A percentile compares a stretch with the other conserved stretches of the same genome.
These are phyloP conservation scores for Durusdinium trenchii DNA, from an alignment of 73 alveolate species.

Conservation along the genomic window DNA sequence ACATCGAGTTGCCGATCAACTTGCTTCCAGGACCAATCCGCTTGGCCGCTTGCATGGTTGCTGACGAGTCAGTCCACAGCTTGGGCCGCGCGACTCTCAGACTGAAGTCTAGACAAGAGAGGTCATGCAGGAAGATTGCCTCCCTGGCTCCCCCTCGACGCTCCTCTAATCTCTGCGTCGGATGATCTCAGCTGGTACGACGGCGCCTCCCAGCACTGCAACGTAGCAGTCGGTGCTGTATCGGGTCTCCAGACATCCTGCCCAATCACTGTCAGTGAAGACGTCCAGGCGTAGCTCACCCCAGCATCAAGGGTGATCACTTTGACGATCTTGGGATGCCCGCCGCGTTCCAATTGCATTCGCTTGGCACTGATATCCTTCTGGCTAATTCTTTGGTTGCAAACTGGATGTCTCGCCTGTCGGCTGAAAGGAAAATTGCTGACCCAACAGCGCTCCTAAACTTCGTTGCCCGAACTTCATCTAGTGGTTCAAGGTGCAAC, in stretches of 20 bases:
- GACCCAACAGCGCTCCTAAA: neutral
- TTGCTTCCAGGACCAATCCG: neutral
- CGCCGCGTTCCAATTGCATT: neutral
- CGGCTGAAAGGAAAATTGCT: neutral
- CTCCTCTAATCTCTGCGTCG: neutral
- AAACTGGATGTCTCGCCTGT: neutral
- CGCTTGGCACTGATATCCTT: neutral
- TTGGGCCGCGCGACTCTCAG: neutral
- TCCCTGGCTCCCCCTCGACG: neutral
- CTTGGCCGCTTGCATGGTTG: neutral
- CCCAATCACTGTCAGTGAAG: neutral
- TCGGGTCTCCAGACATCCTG: neutral
- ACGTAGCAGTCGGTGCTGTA: neutral
- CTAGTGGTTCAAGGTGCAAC: neutral
- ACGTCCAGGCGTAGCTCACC: neutral
- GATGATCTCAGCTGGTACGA: neutral
- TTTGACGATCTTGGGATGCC: neutral
- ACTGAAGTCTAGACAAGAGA: neutral
- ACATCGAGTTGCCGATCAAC: neutral
- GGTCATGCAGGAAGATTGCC: neutral
- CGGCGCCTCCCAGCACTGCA: neutral
- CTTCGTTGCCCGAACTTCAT: neutral
- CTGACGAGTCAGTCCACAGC: neutral
- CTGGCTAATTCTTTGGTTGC: slow-evolving; percentile 20
- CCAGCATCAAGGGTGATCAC: neutral